Evolutionary conservation across 371 early-diverging fungal genomes (phyloP), one percentile per base, ranked within the genome.

Genomic region (Apophysomyces ossiformis): DNA sequence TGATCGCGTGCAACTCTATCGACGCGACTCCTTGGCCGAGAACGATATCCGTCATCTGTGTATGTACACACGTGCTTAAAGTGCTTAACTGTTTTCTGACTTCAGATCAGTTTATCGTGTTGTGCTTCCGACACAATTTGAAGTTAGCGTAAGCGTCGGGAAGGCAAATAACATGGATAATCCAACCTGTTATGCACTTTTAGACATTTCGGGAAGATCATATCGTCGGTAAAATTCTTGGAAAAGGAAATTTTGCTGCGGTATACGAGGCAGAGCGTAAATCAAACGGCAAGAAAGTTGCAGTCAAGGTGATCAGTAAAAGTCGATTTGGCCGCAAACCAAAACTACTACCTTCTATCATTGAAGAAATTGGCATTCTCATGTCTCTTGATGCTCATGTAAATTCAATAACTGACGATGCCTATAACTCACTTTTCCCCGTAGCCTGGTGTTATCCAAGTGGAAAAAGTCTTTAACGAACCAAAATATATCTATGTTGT

Each of bases 331-430:
- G 44, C 7, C 43, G 64, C 37, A 73, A 68, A 60, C 79, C 81
- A 45, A 92, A 87, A 70, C 74, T 87, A 50, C 69, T 86, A 13
- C 69, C 83, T 62, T 89, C 89, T 58, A 73, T 92, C 8, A 78
- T 85, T 13, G 77, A 85, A 21, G 95, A 95, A 67, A 87, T 92
- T 45, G 73, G 85, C 4, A 89, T 93, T 39, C 74, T 93, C 65
- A 90, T 90, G 84, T 80, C 85, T 0, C 74, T 95, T 16, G 76
- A 86, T 21, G 62, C 66, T 12, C 93, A 94, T 64, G 92, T 88
- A 84, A 69, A 84, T 67, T 0, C 12, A 21, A 15, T 26, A n/a
- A 32, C 43, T 13, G 18, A 50, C 8, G 11, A 50, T 21, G 8
- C 5, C 13, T 5, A 16, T 21, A 50, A 6, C 36, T 38, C 47